Base-by-base conservation (phyloP, 805 yeast species). In the Torulaspora quercuum region DNA sequence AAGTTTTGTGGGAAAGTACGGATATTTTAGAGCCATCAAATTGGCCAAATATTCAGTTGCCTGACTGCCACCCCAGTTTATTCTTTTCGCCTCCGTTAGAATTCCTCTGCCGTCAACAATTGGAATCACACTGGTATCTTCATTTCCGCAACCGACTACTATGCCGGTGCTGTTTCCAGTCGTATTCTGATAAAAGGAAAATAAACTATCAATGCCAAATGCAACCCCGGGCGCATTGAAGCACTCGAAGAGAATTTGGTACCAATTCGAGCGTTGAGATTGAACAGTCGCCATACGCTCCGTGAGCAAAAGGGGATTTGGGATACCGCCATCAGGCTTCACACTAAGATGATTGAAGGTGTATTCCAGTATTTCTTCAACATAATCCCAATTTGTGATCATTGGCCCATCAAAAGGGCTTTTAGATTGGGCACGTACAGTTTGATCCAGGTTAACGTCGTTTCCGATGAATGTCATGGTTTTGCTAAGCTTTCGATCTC, bases 1-100 rank as follows among this genome's bases (percentile, higher is more conserved):
- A 36, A 90, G 64, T 46, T 78, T 82, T 1, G 84, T 65, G 4
- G 98, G 97, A 59, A 89, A 92, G 49, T 78, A 82, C 1, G 98
- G 97, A 60, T 92, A 92, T 58, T 92, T 92, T 53, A 92, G 67
- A 2, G 78, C 70, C 32, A 92, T 62, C 22, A 82, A 70, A 47
- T 69, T 73, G 39, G 71, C 73, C 54, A 92, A 57, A 49, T 72
- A 89, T 25, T 72, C 76, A 19, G 72, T 75, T 1, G 89, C 73
- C 28, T 76, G 83, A 44, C 76, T 75, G 7, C 96, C 97, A 42
- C 97, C 97, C 86, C 92, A 86, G 55, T 86, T 87, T 24, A 92
- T 76, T 52, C 97, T 69, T 52, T 87, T 88, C 6, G 88, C 67
- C 40, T 80, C 81, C 17, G 73, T 64, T 37, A 86, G 58, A 2